Evolutionary conservation across 441 rosid genomes (phyloP).

Genomic region (Gossypium schwendimanii): DNA sequence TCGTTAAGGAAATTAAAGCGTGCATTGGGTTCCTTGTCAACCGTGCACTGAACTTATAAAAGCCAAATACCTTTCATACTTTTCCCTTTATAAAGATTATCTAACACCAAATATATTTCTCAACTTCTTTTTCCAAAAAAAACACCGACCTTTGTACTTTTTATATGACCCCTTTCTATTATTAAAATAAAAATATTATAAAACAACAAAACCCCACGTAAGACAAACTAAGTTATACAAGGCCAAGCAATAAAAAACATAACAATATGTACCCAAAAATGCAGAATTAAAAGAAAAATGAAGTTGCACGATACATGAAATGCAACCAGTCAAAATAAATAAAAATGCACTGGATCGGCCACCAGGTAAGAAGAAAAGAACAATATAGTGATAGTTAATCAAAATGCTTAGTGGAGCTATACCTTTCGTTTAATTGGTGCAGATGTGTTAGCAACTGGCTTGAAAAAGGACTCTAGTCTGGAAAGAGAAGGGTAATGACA

Average conservation of each 20-base stretch:
- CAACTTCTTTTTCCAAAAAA: neutral
- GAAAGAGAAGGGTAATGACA: conserved; percentile 8
- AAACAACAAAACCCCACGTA: neutral
- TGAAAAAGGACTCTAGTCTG: conserved; percentile 89
- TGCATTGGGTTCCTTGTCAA: conserved; percentile 34
- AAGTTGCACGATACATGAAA: neutral
- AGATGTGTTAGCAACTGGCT: conserved; percentile 59
- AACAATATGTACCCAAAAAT: neutral
- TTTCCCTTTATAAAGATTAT: neutral
- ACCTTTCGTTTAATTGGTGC: conserved; percentile 78
- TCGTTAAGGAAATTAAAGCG: conserved; percentile 39
- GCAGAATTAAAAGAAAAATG: neutral
- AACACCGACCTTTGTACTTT: neutral
- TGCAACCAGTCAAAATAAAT: neutral
- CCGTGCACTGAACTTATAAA: neutral
- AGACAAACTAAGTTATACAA: neutral
- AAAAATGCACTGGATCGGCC: neutral
- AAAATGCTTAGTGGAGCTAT: conserved; percentile 20
- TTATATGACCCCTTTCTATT: neutral
- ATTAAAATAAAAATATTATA: neutral
- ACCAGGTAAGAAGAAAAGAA: neutral
- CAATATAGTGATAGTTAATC: neutral
- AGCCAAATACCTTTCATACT: neutral
- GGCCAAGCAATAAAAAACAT: neutral
- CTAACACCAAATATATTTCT: neutral